Evolutionary conservation across 192 early-diverging fungal species (phyloP).

Genomic region (Coemansia sp.): DNA sequence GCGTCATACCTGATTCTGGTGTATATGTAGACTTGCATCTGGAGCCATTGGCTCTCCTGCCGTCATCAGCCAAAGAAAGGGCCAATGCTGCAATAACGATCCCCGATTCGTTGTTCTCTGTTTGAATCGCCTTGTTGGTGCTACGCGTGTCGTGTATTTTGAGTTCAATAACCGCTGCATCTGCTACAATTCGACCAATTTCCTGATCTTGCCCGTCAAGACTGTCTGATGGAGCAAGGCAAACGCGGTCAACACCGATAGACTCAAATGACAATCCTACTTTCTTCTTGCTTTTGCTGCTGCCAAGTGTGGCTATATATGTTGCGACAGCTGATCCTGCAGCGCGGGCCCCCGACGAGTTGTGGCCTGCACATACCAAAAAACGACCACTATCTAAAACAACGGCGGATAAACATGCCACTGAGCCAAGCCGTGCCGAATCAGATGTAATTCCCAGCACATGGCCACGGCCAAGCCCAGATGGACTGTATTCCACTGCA

Average conservation of each 20-base stretch:
- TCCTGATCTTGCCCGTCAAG: conserved; percentile 1
- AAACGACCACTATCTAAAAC: conserved; percentile 6
- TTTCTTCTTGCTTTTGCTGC: neutral
- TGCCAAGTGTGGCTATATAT: conserved; percentile 12
- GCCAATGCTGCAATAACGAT: conserved; percentile 29
- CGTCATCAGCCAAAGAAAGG: conserved; percentile 3
- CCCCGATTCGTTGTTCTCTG: neutral
- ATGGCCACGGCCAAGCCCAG: conserved; percentile 12
- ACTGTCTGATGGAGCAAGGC: neutral
- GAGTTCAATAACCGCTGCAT: neutral
- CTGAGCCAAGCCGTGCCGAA: conserved; percentile 16
- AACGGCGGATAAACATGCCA: conserved; percentile 13
- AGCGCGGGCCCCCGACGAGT: neutral
- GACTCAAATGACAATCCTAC: neutral
- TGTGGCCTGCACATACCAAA: conserved; percentile 30
- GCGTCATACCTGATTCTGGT: neutral
- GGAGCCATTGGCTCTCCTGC: neutral
- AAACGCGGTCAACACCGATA: neutral
- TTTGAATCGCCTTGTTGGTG: neutral
- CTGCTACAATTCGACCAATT: neutral
- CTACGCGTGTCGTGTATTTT: conserved; percentile 3
- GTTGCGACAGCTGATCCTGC: conserved; percentile 11
- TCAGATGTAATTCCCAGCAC: conserved; percentile 9
- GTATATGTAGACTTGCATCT: neutral
- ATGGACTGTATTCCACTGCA: conserved; percentile 38